Evolutionary conservation across 257 asterid species (phyloP).

Genomic region (Forsythia suspensa): DNA sequence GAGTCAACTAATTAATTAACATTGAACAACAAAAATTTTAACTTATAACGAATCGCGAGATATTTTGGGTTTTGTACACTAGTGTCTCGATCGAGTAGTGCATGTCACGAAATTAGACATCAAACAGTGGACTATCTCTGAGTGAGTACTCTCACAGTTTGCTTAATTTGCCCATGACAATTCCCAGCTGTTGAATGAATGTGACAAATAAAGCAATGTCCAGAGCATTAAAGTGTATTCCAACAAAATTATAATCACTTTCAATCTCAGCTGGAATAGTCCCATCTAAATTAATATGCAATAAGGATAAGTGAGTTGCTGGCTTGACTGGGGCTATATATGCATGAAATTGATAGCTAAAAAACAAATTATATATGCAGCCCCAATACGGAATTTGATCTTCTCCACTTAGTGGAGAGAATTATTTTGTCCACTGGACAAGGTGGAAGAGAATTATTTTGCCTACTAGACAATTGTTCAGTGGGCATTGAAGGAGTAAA

Average conservation of each 20-base stretch:
- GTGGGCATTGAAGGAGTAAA: too few species aligned
- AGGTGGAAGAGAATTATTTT: too few species aligned
- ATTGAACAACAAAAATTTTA: background rate
- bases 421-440: too few species aligned
- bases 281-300: slow-evolving; percentile 21
- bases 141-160: background rate
- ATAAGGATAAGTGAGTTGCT: slow-evolving; percentile 4
- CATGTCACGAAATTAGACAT: background rate
- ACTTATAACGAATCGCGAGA: background rate
- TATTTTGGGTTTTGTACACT: too few species aligned
- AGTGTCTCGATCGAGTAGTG: background rate
- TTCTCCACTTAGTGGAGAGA: too few species aligned
- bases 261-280: slow-evolving; percentile 43
- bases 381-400: too few species aligned
- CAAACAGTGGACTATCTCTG: background rate
- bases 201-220: background rate
- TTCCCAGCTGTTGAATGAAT: background rate
- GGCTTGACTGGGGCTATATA: background rate
- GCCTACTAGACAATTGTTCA: too few species aligned
- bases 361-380: slow-evolving; percentile 4
- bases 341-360: slow-evolving; percentile 21
- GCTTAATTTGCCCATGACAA: background rate
- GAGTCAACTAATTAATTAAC: too few species aligned
- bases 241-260: slow-evolving; percentile 27
- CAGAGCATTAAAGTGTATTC: slow-evolving; percentile 17